Evolutionary conservation across 352 stramenopile species (phyloP).

Genomic region (Pythium apleroticum): DNA sequence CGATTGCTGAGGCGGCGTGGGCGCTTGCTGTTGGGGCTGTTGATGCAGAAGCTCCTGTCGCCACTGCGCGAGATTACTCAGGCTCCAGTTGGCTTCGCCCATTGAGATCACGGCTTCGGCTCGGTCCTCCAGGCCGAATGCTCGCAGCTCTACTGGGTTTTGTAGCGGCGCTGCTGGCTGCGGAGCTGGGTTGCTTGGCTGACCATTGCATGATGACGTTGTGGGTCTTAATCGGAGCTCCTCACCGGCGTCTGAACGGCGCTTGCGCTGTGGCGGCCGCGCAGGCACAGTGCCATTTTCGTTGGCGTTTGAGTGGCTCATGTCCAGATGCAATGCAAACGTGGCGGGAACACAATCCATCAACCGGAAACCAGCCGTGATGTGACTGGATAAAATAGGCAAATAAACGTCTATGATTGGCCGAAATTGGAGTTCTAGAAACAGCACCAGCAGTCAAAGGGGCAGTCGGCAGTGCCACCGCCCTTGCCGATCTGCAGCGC

Average conservation of each 20-base stretch:
- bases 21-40: not conserved
- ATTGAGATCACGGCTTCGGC: slow-evolving; percentile 66
- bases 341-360: not conserved
- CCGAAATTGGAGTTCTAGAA: slow-evolving; percentile 48
- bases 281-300: not conserved
- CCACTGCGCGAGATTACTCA: slow-evolving; percentile 67
- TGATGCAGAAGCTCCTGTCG: slow-evolving; percentile 46
- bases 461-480: slow-evolving; percentile 82
- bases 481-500: slow-evolving; percentile 82
- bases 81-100: slow-evolving; percentile 45
- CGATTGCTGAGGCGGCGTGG: not conserved
- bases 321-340: not conserved
- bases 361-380: not conserved
- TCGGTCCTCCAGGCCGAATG: slow-evolving; percentile 76
- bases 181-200: slow-evolving; percentile 1
- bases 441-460: slow-evolving; percentile 91
- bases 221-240: not conserved
- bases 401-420: slow-evolving; percentile 21
- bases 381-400: slow-evolving; percentile 21
- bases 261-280: slow-evolving; percentile 16
- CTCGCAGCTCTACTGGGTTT: slow-evolving; percentile 53
- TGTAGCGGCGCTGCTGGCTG: not conserved
- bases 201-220: not conserved
- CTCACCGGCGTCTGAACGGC: slow-evolving; percentile 21
- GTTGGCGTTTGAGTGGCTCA: slow-evolving; percentile 9